These are phyloP conservation scores for Primulina tabacum DNA, from an alignment of 257 asterid genomes.

Conservation along the genomic window DNA sequence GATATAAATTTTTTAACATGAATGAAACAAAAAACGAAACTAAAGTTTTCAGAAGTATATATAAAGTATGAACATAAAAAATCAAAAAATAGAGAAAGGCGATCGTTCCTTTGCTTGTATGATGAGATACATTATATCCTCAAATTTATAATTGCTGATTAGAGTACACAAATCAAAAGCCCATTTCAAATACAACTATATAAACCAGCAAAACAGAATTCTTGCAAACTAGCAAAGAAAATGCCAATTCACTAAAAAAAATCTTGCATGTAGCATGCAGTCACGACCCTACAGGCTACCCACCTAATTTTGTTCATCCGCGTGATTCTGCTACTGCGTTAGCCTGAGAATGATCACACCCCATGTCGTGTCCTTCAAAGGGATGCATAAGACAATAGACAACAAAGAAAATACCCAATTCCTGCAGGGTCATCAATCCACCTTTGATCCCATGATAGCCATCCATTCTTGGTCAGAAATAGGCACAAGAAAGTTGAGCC, in stretches of 20 bases:
- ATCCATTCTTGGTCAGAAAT: conserved; percentile 20
- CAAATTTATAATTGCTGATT: conserved; percentile 25
- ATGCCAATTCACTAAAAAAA: conserved; percentile 29
- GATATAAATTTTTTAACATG: no score
- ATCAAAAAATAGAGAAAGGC: neutral
- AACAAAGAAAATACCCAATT: conserved; percentile 14
- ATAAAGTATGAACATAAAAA: no score
- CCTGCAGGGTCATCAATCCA: conserved; percentile 1
- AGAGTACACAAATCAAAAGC: conserved; percentile 21
- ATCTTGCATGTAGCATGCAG: conserved; percentile 19
- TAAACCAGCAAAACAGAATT: conserved; percentile 16
- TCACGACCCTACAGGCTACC: conserved; percentile 19
- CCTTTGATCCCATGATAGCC: conserved; percentile 5
- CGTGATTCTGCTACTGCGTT: conserved; percentile 32
- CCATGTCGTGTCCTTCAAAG: neutral
- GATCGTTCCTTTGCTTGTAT: neutral
- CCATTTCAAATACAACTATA: conserved; percentile 25
- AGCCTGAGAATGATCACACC: conserved; percentile 21
- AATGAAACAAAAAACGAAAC: no score
- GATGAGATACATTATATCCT: neutral
- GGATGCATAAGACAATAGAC: conserved; percentile 6
- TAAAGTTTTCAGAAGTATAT: no score
- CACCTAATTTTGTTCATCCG: conserved; percentile 26
- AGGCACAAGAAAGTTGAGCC: conserved; percentile 13
- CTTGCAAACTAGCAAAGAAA: conserved; percentile 8